These are phyloP conservation scores for Trametes cubensis DNA, from an alignment of 768 basidiomycete species.

Conservation along the genomic window DNA sequence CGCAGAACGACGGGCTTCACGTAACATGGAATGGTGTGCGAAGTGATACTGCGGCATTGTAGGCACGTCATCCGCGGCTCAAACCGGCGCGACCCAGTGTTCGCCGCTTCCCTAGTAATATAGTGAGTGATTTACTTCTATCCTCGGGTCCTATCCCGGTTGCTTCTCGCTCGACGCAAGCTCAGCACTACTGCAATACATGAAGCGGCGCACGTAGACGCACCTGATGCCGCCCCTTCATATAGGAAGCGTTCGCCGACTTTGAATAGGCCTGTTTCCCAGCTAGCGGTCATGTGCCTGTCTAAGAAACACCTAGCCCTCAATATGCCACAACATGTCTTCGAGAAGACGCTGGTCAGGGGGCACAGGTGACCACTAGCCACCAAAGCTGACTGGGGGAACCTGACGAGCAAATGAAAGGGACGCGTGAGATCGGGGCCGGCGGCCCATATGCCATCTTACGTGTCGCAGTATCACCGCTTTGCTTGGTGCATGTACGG, in stretches of 20 bases:
- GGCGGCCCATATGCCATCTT: neutral
- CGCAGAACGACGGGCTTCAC: neutral
- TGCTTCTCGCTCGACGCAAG: neutral
- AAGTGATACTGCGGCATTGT: conserved; percentile 1
- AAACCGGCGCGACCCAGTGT: neutral
- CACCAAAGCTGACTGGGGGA: neutral
- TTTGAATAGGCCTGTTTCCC: neutral
- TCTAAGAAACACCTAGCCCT: neutral
- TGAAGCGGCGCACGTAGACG: neutral
- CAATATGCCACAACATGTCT: neutral
- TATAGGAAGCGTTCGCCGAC: neutral
- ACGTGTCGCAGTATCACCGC: neutral
- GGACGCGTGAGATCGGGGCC: neutral
- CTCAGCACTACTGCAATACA: neutral
- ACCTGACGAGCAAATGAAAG: neutral
- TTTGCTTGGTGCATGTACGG: no score
- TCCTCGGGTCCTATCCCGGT: neutral
- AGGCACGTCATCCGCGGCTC: conserved; percentile 6
- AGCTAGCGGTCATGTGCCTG: neutral
- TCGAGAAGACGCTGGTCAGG: neutral
- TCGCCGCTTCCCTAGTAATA: neutral
- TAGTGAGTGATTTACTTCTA: neutral
- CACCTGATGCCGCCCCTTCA: neutral
- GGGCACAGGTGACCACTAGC: neutral
- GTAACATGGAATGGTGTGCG: neutral